A percentile compares a stretch with the other conserved stretches of the same genome.
Evolutionary conservation across 257 asterid species (phyloP).

Genomic region (Ocimum tenuiflorum): DNA sequence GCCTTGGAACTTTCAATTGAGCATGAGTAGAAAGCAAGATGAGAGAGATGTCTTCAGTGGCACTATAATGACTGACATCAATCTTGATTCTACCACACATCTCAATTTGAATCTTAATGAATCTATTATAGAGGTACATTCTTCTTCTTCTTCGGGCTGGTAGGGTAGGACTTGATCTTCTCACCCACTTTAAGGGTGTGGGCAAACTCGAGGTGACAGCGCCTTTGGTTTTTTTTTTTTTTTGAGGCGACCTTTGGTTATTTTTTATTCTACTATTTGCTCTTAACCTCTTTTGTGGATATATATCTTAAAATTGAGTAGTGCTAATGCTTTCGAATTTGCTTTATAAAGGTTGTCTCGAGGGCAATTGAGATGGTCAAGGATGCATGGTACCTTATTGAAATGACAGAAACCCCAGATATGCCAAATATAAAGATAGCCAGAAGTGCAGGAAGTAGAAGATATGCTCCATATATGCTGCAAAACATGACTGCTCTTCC

Average conservation of each 20-base stretch:
- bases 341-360: conserved; percentile 49
- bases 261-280: not conserved
- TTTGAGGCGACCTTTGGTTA: no score
- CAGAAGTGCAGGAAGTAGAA: conserved; percentile 43
- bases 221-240: no score
- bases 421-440: conserved; percentile 37
- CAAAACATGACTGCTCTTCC: conserved; percentile 89
- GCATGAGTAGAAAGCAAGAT: conserved; percentile 50
- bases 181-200: no score
- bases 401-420: conserved; percentile 31
- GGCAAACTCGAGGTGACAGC: no score
- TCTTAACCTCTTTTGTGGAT: conserved; percentile 1
- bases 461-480: conserved; percentile 82
- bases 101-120: conserved; percentile 79
- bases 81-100: conserved; percentile 55
- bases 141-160: not conserved
- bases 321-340: conserved; percentile 20
- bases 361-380: conserved; percentile 60
- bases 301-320: conserved; percentile 9
- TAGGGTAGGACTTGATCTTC: no score
- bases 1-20: conserved; percentile 71
- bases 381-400: conserved; percentile 47
- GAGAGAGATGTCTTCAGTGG: conserved; percentile 55
- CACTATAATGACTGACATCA: conserved; percentile 50
- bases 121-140: conserved; percentile 73